These are phyloP conservation scores for Gossypium gossypioides DNA, from an alignment of 441 rosid species.

Conservation along the genomic window DNA sequence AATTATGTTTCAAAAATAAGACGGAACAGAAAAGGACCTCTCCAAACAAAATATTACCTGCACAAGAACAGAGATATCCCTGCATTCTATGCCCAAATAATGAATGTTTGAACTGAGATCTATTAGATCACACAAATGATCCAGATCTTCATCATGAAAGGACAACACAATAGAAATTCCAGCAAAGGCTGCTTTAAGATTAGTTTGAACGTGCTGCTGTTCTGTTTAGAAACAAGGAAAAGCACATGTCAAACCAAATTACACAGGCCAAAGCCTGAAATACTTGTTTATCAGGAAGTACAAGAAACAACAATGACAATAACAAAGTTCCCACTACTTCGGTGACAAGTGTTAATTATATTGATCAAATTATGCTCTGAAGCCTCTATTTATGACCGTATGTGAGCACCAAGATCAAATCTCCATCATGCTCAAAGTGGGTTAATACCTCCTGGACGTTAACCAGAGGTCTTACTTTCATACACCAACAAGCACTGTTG, in stretches of 20 bases:
- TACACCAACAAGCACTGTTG: background rate
- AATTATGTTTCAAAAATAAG: slow-evolving; percentile 4
- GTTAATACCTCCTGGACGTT: background rate
- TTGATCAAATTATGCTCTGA: background rate
- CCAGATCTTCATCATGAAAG: slow-evolving; percentile 54
- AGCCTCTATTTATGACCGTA: background rate
- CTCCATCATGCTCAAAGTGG: background rate
- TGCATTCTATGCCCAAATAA: slow-evolving; percentile 66
- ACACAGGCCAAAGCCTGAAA: background rate
- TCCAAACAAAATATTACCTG: slow-evolving; percentile 51
- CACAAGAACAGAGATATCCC: slow-evolving; percentile 43
- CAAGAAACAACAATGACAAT: background rate
- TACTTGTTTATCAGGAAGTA: background rate
- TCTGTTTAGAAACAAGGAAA: slow-evolving; percentile 36
- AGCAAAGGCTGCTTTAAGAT: slow-evolving; percentile 50
- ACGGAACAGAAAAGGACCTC: slow-evolving; percentile 12
- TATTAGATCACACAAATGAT: slow-evolving; percentile 17
- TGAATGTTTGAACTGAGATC: slow-evolving; percentile 32
- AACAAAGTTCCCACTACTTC: background rate
- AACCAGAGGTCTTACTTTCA: background rate
- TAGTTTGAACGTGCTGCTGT: slow-evolving; percentile 77
- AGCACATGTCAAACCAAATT: slow-evolving; percentile 3
- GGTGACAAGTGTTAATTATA: background rate
- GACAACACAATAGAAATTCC: slow-evolving; percentile 60
- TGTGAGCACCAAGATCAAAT: background rate